Evolutionary conservation across 768 basidiomycete genomes (phyloP), one percentile per base, ranked within the genome.

Genomic region (Termitomyces sp.): DNA sequence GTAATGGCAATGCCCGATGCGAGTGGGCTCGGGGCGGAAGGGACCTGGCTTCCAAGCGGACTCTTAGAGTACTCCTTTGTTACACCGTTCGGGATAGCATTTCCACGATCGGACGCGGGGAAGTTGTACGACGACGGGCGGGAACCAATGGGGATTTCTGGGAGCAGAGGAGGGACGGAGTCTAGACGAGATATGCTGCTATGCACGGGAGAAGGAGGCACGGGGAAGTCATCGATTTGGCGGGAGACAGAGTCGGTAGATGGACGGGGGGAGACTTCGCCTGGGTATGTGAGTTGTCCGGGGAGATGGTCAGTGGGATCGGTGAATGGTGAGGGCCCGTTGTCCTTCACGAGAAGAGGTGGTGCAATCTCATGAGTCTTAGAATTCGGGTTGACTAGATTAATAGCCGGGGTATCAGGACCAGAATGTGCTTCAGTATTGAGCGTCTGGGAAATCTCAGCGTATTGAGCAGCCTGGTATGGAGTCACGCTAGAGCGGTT

Each of bases 401-500:
- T 60, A 16, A 70, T 69, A 29, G 68, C 63, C 4, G 72, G 70
- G 10, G 71, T 73, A 32, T 63, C 58, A 27, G 77, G 60, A 29
- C 73, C 75, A 38, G 54, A 61, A 5, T 77, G 76, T 10, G 73
- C 69, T 16, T 75, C 69, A 5, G 71, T 65, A 56, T 82, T 78
- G 40, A 91, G 68, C 19, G 74, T 80, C 62, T 79, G 75, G 5
- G 85, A 82, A 54, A 90, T 89, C 63, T 86, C 88, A 19, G 77
- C 81, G 63, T 90, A 90, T 67, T 91, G 90, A 0, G 77, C 79
- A 40, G 86, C 89, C 65, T 91, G 89, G 77, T 79, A 88, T 0
- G 89, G 88, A 3, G 87, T 84, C 2, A 89, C 81, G 63, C 87
- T 89, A 17, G 84, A 83, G 43, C 89, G 78, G 65, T 71, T 74